These are phyloP conservation scores for Epichloe glyceriae DNA, from an alignment of 2,329 filamentous ascomycete genomes.

Conservation along the genomic window DNA sequence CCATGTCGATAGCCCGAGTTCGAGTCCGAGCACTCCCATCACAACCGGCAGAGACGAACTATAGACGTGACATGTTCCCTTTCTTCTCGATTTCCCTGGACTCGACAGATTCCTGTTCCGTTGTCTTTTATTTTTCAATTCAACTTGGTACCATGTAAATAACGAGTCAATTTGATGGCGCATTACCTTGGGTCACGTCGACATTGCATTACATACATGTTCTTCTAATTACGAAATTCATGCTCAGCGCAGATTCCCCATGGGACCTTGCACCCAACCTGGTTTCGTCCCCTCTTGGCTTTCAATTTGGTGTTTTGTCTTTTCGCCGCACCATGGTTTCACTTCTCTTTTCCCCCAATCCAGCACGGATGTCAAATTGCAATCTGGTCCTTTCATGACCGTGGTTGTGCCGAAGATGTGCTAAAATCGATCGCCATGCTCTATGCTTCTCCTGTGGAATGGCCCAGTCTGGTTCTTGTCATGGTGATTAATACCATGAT, in stretches of 20 bases:
- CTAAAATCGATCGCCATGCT: slow-evolving; percentile 52
- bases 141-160: not conserved
- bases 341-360: not conserved
- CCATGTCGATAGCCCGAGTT: slow-evolving; percentile 9
- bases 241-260: not conserved
- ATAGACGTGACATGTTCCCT: slow-evolving; percentile 8
- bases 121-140: not conserved
- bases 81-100: not conserved
- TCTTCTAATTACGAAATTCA: not conserved
- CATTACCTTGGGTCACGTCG: not conserved
- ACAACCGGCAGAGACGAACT: slow-evolving; percentile 23
- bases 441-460: slow-evolving; percentile 14
- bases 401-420: slow-evolving; percentile 98
- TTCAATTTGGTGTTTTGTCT: too few species aligned
- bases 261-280: not conserved
- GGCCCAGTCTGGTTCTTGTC: slow-evolving; percentile 5
- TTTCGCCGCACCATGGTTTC: not conserved
- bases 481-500: not conserved
- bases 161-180: not conserved
- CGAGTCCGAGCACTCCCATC: slow-evolving; percentile 10
- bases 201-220: not conserved
- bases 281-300: too few species aligned
- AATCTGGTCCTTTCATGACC: slow-evolving; percentile 75
- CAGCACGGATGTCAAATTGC: slow-evolving; percentile 99
- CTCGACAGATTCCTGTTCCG: not conserved